A percentile compares a stretch with the other conserved stretches of the same genome.
Conservation (phyloP, 441 rosid species). For the Metrosideros polymorpha region DNA sequence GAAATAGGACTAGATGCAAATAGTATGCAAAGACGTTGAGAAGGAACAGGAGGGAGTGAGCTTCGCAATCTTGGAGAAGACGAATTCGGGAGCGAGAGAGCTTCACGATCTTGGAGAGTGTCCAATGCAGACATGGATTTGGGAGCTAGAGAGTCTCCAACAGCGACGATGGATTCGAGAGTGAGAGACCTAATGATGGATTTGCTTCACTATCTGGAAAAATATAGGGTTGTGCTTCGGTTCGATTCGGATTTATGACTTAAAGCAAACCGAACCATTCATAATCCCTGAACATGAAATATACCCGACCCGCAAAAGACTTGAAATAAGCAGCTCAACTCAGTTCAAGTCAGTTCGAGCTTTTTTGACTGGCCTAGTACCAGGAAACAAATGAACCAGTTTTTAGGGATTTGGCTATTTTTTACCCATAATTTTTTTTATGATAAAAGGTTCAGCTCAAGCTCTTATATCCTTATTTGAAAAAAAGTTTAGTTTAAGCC, state of each 20-base stretch:
- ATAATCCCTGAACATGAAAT: background rate
- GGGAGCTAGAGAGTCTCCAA: background rate
- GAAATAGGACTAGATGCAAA: no score
- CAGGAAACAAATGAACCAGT: no score
- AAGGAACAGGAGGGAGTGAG: no score
- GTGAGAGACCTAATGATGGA: background rate
- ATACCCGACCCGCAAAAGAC: background rate
- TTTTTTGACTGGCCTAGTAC: background rate
- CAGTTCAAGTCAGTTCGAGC: background rate
- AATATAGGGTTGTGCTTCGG: background rate
- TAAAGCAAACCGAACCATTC: background rate
- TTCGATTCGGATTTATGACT: background rate
- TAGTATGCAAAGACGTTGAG: no score
- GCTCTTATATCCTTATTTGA: background rate
- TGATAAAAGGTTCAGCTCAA: background rate
- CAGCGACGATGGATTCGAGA: no score
- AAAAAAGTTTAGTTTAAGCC: background rate
- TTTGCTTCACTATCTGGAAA: background rate
- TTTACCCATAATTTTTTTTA: background rate
- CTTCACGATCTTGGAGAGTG: background rate
- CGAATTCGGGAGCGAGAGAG: background rate
- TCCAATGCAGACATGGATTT: background rate
- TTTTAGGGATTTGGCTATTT: background rate
- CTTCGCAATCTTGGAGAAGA: background rate
- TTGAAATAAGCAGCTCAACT: background rate